These are phyloP conservation scores for Calocybe indica DNA, from an alignment of 768 basidiomycete genomes.

Conservation along the genomic window DNA sequence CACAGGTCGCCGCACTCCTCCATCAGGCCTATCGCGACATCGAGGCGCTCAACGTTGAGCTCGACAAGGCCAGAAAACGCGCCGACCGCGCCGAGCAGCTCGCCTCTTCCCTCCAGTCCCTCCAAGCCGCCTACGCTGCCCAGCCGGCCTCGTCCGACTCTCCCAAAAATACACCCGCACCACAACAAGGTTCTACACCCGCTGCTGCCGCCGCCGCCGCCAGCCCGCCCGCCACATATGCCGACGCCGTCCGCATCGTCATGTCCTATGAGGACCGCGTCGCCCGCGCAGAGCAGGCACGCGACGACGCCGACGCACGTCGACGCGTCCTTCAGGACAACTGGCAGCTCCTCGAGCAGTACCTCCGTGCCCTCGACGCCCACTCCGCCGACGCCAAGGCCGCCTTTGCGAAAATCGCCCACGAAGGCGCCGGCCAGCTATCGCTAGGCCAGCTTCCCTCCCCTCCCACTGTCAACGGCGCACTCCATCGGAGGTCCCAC, in stretches of 20 bases:
- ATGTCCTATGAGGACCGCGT: slow-evolving; percentile 47
- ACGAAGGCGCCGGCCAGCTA: slow-evolving; percentile 38
- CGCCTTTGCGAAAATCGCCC: slow-evolving; percentile 38
- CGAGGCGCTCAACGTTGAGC: slow-evolving; percentile 46
- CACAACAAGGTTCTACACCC: too few species aligned
- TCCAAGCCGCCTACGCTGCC: slow-evolving; percentile 3
- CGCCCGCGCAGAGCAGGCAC: slow-evolving; percentile 41
- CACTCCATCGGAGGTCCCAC: slow-evolving; percentile 4
- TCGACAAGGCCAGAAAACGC: slow-evolving; percentile 31
- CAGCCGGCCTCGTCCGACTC: slow-evolving; percentile 7
- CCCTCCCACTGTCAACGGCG: slow-evolving; percentile 1
- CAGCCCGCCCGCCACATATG: slow-evolving; percentile 14
- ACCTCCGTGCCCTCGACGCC: slow-evolving; percentile 38
- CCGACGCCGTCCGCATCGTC: slow-evolving; percentile 26
- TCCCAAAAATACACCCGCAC: too few species aligned
- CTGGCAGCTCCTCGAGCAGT: slow-evolving; percentile 46
- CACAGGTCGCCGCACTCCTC: slow-evolving; percentile 55
- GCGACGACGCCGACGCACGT: slow-evolving; percentile 51
- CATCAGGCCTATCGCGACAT: slow-evolving; percentile 45
- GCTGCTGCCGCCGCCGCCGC: neutral
- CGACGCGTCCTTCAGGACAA: slow-evolving; percentile 36
- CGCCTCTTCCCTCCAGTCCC: slow-evolving; percentile 14
- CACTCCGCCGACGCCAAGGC: slow-evolving; percentile 44
- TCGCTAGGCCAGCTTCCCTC: slow-evolving; percentile 1
- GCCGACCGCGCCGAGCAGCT: slow-evolving; percentile 51